Evolutionary conservation across 2,329 filamentous ascomycete species (phyloP).

Genomic region (Zasmidium angulare): DNA sequence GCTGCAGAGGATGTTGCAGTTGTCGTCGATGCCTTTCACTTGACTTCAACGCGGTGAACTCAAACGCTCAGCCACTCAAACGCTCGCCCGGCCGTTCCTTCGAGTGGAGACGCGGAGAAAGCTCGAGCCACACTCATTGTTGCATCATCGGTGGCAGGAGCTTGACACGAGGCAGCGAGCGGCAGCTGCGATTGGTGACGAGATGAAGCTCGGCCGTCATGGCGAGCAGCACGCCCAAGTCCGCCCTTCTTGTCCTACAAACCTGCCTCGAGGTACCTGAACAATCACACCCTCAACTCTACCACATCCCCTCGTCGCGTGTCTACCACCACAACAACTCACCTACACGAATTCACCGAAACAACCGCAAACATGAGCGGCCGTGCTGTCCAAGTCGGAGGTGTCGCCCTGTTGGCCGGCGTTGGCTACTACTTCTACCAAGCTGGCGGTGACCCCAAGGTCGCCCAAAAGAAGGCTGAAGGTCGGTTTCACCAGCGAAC

Average conservation of each 20-base stretch:
- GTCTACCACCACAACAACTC: constrained; percentile 2
- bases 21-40: background rate
- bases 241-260: background rate
- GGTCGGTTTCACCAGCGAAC: constrained; percentile 54
- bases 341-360: constrained; percentile 1
- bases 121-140: background rate
- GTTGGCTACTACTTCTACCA: constrained; percentile 89
- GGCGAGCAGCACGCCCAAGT: background rate
- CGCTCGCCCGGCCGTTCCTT: background rate
- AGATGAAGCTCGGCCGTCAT: background rate
- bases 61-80: background rate
- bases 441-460: constrained; percentile 76
- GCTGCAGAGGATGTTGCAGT: background rate
- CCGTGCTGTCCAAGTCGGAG: constrained; percentile 35
- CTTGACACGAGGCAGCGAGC: background rate
- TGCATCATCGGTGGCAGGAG: constrained; percentile 1
- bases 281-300: background rate
- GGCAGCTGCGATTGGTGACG: background rate
- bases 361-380: constrained; percentile 23
- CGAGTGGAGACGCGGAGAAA: background rate
- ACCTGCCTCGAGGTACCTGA: background rate
- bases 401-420: constrained; percentile 62
- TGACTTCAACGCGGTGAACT: background rate
- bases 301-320: background rate
- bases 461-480: constrained; percentile 83